Base-by-base conservation (phyloP, 768 basidiomycete species). In the Dictyophora rubrovolvata region DNA sequence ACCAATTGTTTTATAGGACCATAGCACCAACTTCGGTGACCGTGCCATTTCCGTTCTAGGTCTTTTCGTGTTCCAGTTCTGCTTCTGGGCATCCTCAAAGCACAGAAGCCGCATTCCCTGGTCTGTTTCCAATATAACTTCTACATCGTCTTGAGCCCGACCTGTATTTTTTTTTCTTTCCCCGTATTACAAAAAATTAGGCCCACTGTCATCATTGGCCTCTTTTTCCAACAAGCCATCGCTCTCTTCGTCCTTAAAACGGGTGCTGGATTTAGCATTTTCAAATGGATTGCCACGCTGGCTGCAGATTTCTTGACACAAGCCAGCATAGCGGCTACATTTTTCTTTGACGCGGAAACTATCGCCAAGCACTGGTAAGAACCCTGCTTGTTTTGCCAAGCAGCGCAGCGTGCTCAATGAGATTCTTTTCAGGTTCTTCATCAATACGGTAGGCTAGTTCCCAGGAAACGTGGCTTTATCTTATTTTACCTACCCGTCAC, bases 171-270 rank as follows among this genome's bases (percentile, higher is more conserved):
- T 21, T 54, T 28, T 6, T 36, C 11, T 35, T 52, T 1, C 48
- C 28, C 28, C 4, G 2, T 28, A 3, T 3, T 3, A 28, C 7
- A 28, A 28, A 28, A 28, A 28, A 28, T 28, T 28, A 87, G 86
- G 88, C 86, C 82, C 14, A 92, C 91, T n/a, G 81, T 93, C 65
- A 84, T 93, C 59, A 85, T 91, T 52, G 93, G 93, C 18, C 74
- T 94, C 18, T 85, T 93, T 71, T 65, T 86, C 48, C 93, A 96
- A 68, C 91, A 93, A 73, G 81, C 75, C 17, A 81, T 94, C 50
- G 93, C 93, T 1, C 77, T 95, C 48, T 93, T 95, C 69, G 93
- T 94, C 35, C 79, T 96, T 65, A 93, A 93, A 74, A 80, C 85
- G 12, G 73, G 74, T 49, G 91, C 90, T 49, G 93, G 93, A 18